Conservation (phyloP, 2,329 filamentous ascomycete species). For the Magnaporthiopsis rhizophila region DNA sequence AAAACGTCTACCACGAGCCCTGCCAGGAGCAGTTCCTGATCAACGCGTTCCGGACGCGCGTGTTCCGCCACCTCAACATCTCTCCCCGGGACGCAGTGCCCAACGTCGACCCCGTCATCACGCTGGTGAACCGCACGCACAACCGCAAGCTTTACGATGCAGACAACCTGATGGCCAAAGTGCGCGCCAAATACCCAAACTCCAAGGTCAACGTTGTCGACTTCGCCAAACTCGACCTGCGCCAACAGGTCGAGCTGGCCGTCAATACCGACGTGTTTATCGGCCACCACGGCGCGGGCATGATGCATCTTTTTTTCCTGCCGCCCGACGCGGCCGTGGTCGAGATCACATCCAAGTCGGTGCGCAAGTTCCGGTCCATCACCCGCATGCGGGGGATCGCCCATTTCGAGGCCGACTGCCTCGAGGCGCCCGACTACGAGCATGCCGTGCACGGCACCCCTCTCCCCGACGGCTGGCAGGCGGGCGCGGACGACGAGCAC, state of each 20-base stretch:
- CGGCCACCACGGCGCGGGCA: slow-evolving; percentile 18
- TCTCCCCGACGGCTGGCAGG: slow-evolving; percentile 7
- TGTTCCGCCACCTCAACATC: slow-evolving; percentile 2
- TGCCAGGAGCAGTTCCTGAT: slow-evolving; percentile 10
- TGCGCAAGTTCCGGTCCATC: slow-evolving; percentile 9
- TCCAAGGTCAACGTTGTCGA: slow-evolving; percentile 14
- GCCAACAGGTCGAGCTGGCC: slow-evolving; percentile 17
- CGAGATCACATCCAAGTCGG: slow-evolving; percentile 10
- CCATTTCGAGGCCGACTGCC: slow-evolving; percentile 9
- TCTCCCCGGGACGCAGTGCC: not conserved
- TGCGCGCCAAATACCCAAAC: slow-evolving; percentile 13
- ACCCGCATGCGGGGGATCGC: slow-evolving; percentile 10
- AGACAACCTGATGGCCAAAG: slow-evolving; percentile 10
- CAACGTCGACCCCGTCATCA: slow-evolving; percentile 12
- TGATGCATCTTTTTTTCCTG: slow-evolving; percentile 19
- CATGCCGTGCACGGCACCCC: slow-evolving; percentile 6
- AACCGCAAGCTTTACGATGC: slow-evolving; percentile 15
- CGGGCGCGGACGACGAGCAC: slow-evolving; percentile 6
- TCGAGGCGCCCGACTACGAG: slow-evolving; percentile 11
- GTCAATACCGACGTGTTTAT: slow-evolving; percentile 16
- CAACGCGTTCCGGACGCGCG: slow-evolving; percentile 7
- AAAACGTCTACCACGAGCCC: slow-evolving; percentile 9
- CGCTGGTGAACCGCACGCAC: slow-evolving; percentile 15
- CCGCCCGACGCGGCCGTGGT: slow-evolving; percentile 15
- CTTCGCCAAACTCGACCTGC: slow-evolving; percentile 14